Base-by-base conservation (phyloP, 495 filamentous ascomycete species). In the Lepraria neglecta region DNA sequence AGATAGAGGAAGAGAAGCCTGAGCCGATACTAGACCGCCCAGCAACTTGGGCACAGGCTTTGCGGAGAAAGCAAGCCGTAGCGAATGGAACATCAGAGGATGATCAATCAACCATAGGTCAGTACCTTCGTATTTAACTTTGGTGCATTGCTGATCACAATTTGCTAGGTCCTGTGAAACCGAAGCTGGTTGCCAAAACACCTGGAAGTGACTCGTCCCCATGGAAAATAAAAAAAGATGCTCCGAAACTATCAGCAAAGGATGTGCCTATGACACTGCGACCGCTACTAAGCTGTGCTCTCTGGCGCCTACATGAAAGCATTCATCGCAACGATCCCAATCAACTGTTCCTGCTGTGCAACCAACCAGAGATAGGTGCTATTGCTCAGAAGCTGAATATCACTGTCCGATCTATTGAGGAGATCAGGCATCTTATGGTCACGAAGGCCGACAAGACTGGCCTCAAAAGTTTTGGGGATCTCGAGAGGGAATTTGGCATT, bases 281-380 rank as follows among this genome's bases (percentile, higher is more conserved):
- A 44, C 59, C 64, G 45, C 19, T 69, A 9, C 58, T 69, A 45
- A 65, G 67, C 51, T 66, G 56, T 62, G 52, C 59, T 19, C 62
- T 69, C 9, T 69, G 67, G 67, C 61, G 61, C 11, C 46, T 69
- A 3, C 63, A 69, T 53, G 67, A 69, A 47, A 66, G 61, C 27
- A 64, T 64, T 35, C 53, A 64, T 27, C 61, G 64, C 5, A 63
- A 61, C 44, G 64, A 69, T 56, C 53, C 52, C 5, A 62, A 67
- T 11, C 58, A 62, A 14, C 42, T 65, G 31, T 64, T 64, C 47
- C 40, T 69, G 0, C 30, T 67, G n/a, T 64, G 56, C 50, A 48
- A 69, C 19, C 53, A 69, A 17, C 19, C 45, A 19, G 54, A 60
- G 12, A 47, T 52, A 33, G 14, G 19, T 19, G 28, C 17, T 31